These are phyloP conservation scores for Chrysosporium keratinophilum DNA, from an alignment of 2,329 filamentous ascomycete genomes.

Conservation along the genomic window DNA sequence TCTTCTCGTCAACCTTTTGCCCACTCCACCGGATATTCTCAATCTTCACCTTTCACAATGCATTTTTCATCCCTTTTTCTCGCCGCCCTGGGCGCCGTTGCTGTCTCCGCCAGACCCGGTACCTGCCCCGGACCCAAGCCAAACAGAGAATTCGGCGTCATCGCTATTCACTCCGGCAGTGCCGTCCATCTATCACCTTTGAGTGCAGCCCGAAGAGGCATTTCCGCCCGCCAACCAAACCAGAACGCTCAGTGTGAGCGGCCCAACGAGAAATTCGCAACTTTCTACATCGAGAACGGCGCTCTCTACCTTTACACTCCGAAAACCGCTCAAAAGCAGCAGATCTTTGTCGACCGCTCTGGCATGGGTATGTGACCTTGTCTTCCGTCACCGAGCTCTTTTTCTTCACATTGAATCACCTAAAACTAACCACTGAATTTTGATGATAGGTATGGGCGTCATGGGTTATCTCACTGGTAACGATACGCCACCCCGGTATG, in stretches of 20 bases:
- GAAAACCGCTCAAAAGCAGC: constrained; percentile 36
- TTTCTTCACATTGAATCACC: too few relatives aligned
- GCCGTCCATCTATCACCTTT: constrained; percentile 40
- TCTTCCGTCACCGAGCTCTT: not conserved
- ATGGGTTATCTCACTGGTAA: constrained; percentile 45
- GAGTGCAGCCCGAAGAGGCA: constrained; percentile 36
- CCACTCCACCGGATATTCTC: too few relatives aligned
- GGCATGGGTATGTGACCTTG: constrained; percentile 44
- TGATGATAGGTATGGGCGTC: constrained; percentile 43
- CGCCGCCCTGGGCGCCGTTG: constrained; percentile 27
- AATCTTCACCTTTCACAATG: constrained; percentile 19
- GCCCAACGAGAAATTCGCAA: constrained; percentile 35
- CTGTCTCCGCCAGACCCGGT: constrained; percentile 24
- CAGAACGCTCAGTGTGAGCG: constrained; percentile 43
- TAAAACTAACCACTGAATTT: too few relatives aligned
- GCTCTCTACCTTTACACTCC: constrained; percentile 42
- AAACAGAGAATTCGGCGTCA: constrained; percentile 38
- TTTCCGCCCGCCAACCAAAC: constrained; percentile 37
- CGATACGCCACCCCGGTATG: constrained; percentile 31
- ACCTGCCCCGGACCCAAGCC: constrained; percentile 20
- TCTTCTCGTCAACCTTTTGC: too few relatives aligned
- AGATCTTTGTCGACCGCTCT: constrained; percentile 46
- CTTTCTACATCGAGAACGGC: constrained; percentile 41
- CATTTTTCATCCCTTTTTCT: constrained; percentile 23
- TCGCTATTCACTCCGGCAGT: constrained; percentile 43